Evolutionary conservation across 73 alveolate genomes (phyloP), one percentile per base, ranked within the genome.

Genomic region (Paramecium biaurelia): DNA sequence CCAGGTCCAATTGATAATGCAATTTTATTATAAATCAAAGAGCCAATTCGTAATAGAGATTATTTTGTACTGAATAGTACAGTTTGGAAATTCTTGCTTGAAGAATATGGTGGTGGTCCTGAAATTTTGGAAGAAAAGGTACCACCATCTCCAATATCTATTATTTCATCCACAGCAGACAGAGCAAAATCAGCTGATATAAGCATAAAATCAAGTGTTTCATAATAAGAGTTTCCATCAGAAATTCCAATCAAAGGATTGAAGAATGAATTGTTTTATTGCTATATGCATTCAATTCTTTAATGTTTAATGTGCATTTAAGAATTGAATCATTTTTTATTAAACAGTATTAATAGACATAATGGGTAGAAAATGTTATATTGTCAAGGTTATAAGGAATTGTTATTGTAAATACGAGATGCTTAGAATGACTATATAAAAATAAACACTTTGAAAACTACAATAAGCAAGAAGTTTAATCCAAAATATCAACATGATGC

Each of bases 101-200:
- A 79, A 24, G 70, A 79, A 12, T 79, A 79, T 34, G 45, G 74
- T 7, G 90, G 90, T 0, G 90, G 90, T 12, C 90, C 90, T 79
- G 90, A 79, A 24, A 79, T 41, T 10, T 14, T 79, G 9, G 34
- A 24, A 12, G 74, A 79, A 0, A 30, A 10, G 12, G 21, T 43
- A 18, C 70, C 74, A 10, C 49, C 45, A 42, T 38, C 90, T 11
- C 76, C 90, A 43, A 21, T 30, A 4, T 79, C 90, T 1, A 7
- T 10, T 10, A 42, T 38, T 15, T 79, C 90, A 30, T 23, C 42
- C 2, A 43, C 70, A 24, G 6, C 28, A 0, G 74, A 79, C 8
- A 38, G 90, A 79, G 42, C 90, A 21, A 41, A 47, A 43, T 79
- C 90, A 42, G 90, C 90, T 20, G 90, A 79, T 20, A 79, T 79